Conservation (phyloP, 805 yeast species). For the Candida nitratophila region DNA sequence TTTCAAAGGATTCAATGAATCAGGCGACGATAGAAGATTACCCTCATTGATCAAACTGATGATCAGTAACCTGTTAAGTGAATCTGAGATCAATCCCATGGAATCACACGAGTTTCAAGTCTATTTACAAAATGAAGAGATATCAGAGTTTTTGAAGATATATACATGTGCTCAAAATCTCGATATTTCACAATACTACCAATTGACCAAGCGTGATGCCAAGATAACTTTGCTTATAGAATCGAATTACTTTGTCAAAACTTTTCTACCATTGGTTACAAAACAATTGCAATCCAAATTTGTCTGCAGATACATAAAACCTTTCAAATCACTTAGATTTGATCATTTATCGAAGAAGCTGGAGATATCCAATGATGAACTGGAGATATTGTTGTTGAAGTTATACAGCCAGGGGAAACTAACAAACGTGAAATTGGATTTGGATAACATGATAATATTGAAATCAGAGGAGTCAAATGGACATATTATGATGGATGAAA, state of each 20-base stretch:
- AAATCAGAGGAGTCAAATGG: not conserved
- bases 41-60: conserved; percentile 55
- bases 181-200: conserved; percentile 17
- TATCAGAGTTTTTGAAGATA: conserved; percentile 18
- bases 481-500: not conserved
- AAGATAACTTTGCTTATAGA: conserved; percentile 6
- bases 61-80: conserved; percentile 54
- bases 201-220: conserved; percentile 7
- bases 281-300: conserved; percentile 19
- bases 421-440: conserved; percentile 17
- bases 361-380: conserved; percentile 8
- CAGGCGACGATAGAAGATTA: conserved; percentile 56
- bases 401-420: conserved; percentile 19
- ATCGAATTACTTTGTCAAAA: conserved; percentile 10
- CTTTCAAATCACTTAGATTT: conserved; percentile 18
- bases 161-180: conserved; percentile 19
- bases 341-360: conserved; percentile 12
- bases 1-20: conserved; percentile 41
- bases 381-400: conserved; percentile 19
- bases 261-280: conserved; percentile 18
- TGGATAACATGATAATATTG: conserved; percentile 13
- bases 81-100: conserved; percentile 62
- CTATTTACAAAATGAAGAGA: conserved; percentile 13
- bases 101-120: conserved; percentile 61
- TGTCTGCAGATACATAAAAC: conserved; percentile 12